Conservation (phyloP, 1,284 basidiomycete genomes). For the Sphagnurus paluster region DNA sequence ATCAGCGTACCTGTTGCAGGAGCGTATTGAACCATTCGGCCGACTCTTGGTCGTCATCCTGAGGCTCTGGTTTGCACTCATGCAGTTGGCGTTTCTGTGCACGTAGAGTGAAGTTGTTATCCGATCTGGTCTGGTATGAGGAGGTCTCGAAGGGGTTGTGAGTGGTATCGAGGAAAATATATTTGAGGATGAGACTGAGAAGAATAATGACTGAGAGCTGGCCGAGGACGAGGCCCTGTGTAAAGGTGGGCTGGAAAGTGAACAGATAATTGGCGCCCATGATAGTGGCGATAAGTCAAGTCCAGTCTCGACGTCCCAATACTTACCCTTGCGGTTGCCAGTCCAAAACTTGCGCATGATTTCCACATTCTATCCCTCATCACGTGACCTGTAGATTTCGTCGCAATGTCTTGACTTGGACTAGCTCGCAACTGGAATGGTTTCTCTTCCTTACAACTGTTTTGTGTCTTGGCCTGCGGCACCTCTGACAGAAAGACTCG, state of each 20-base stretch:
- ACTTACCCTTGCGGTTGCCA: conserved; percentile 4
- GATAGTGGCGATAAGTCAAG: conserved; percentile 8
- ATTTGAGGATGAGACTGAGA: conserved; percentile 71
- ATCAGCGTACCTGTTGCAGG: conserved; percentile 57
- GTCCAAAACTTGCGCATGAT: conserved; percentile 10
- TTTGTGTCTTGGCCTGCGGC: conserved; percentile 78
- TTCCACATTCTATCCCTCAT: not conserved
- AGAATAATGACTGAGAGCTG: conserved; percentile 76
- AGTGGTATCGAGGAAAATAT: conserved; percentile 76
- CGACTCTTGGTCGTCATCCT: conserved; percentile 47
- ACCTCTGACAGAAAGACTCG: conserved; percentile 73
- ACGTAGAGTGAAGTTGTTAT: conserved; percentile 40
- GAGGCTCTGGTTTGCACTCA: conserved; percentile 22
- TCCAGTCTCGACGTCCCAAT: not conserved
- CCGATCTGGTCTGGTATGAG: conserved; percentile 57
- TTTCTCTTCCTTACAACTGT: conserved; percentile 26
- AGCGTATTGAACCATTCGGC: conserved; percentile 78
- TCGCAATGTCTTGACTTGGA: not conserved
- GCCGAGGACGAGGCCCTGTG: conserved; percentile 78
- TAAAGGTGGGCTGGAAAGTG: conserved; percentile 79
- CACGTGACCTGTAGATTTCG: conserved; percentile 13
- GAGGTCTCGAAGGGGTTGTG: conserved; percentile 52
- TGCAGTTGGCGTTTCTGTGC: conserved; percentile 32
- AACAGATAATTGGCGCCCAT: conserved; percentile 69
- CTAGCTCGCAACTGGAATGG: not conserved